Evolutionary conservation across 176 grass and related monocot species (phyloP), one percentile per base, ranked within the genome.

Genomic region (Cenchrus fungigraminus): DNA sequence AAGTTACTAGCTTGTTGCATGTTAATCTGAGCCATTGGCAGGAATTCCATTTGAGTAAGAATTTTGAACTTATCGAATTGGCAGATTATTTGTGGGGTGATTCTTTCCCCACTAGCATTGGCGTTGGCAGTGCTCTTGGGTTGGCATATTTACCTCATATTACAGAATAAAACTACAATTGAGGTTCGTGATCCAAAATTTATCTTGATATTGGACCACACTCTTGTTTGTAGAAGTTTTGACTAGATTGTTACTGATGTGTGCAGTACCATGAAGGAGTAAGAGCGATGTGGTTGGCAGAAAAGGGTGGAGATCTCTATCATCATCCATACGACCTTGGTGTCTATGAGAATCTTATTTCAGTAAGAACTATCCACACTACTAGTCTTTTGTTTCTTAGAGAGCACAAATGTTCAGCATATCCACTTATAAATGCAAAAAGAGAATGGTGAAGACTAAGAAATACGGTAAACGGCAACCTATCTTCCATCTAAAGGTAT

Each of bases 241-340:
- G 79, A 66, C 6, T 47, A 57, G n/a, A 44, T 79, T 83, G 34
- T 77, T 82, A 43, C 67, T 77, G 19, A 68, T 84, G 58, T 82
- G 22, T 92, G 84, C 87, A 98, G 95, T 95, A 98, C 82, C 93
- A 98, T 85, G 95, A 98, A 95, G 95, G 95, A 64, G 93, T 98
- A 57, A 89, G 93, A 92, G 87, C 93, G 32, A 93, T 93, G 88
- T 95, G 93, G 93, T 91, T 98, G 77, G 95, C 93, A 87, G 91
- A 98, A 84, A 98, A 98, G 87, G 87, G 89, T 57, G 95, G 93
- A 73, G 89, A 90, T 73, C 49, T 92, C 80, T 98, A 95, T 79
- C 89, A 87, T 42, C 95, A 98, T 90, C 93, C 95, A 65, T 93
- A 98, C 55, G 78, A 98, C 80, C 89, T 95, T 81, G 95, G 95